Conservation (phyloP, 78 protist species). For the Dictyostelium firmibasis region DNA sequence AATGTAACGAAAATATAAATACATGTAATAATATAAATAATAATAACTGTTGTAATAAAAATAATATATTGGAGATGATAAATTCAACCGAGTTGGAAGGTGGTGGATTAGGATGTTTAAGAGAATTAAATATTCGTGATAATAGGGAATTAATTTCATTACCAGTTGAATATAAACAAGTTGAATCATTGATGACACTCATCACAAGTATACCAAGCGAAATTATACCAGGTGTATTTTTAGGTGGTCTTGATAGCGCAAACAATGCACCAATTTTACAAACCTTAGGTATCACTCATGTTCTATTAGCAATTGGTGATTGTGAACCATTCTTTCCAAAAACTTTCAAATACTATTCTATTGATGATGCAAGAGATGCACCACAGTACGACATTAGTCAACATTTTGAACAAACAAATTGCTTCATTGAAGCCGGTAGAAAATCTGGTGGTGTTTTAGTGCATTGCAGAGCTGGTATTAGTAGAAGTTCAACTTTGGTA, state of each 20-base stretch:
- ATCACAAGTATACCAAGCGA: constrained; percentile 58
- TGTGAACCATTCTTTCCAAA: constrained; percentile 66
- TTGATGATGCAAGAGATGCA: constrained; percentile 79
- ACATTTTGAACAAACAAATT: constrained; percentile 73
- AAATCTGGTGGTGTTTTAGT: constrained; percentile 78
- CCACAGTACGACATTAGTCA: constrained; percentile 56
- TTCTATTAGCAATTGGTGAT: constrained; percentile 59
- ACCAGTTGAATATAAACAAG: constrained; percentile 41
- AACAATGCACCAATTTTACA: constrained; percentile 55
- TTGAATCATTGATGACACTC: constrained; percentile 25
- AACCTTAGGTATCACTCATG: constrained; percentile 66
- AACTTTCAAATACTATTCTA: constrained; percentile 60
- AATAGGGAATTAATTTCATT: constrained; percentile 25
- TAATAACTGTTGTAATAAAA: neutral
- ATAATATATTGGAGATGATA: neutral
- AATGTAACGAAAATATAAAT: neutral
- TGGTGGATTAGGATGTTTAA: constrained; percentile 50
- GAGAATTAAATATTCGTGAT: constrained; percentile 49
- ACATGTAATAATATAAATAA: neutral
- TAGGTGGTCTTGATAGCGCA: constrained; percentile 77
- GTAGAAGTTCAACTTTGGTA: constrained; percentile 68
- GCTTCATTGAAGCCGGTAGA: constrained; percentile 74
- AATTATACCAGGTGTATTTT: constrained; percentile 63
- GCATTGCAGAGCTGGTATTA: constrained; percentile 80
- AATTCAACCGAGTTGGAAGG: constrained; percentile 11